A percentile compares a stretch with the other conserved stretches of the same genome.
Conservation (phyloP, 495 filamentous ascomycete species). For the Penicillium alfredii region DNA sequence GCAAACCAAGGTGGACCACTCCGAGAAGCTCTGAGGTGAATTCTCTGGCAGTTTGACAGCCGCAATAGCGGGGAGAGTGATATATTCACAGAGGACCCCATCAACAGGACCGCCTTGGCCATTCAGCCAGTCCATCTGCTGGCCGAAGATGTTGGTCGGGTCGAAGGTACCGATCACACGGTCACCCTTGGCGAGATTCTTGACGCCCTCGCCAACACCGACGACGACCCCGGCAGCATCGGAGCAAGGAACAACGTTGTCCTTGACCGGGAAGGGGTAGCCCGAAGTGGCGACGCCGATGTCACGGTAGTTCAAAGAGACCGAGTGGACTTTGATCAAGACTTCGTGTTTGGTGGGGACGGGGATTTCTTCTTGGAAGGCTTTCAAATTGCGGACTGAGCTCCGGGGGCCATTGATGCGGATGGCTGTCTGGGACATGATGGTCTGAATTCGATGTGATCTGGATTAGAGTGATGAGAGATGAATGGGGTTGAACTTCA, state of each 20-base stretch:
- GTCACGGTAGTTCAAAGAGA: constrained; percentile 70
- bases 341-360: too few relatives aligned
- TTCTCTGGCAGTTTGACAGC: constrained; percentile 54
- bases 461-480: too few relatives aligned
- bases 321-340: too few relatives aligned
- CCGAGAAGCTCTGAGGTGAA: constrained; percentile 44
- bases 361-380: too few relatives aligned
- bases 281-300: constrained; percentile 56
- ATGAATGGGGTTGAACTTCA: too few relatives aligned
- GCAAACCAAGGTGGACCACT: constrained; percentile 52
- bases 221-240: constrained; percentile 67
- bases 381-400: too few relatives aligned
- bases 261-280: constrained; percentile 54
- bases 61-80: constrained; percentile 52
- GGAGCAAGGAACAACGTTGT: constrained; percentile 56
- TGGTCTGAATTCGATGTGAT: too few relatives aligned
- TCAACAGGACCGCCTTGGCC: constrained; percentile 60
- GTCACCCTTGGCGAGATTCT: constrained; percentile 54
- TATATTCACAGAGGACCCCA: constrained; percentile 62
- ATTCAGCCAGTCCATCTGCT: constrained; percentile 27
- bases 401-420: too few relatives aligned
- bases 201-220: constrained; percentile 55
- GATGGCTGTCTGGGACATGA: too few relatives aligned
- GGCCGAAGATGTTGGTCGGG: constrained; percentile 55
- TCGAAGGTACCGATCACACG: constrained; percentile 65